Percentiles rank a stretch among this genome's conserved stretches.
Conservation (phyloP, 1,139 yeast species). For the Geotrichum reessii region DNA sequence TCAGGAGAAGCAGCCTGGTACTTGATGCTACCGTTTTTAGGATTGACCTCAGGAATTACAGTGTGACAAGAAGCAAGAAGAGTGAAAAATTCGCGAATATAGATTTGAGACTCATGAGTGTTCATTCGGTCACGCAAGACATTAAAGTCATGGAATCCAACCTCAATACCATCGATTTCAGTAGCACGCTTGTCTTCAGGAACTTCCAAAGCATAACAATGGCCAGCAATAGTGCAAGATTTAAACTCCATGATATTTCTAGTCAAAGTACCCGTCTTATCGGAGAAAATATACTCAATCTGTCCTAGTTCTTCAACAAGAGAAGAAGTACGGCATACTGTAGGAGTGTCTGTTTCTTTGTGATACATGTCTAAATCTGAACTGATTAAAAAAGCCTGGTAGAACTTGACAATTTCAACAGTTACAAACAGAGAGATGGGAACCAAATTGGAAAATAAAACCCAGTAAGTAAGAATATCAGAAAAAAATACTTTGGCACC, state of each 20-base stretch:
- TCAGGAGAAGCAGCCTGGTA: slow-evolving; percentile 99
- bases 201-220: slow-evolving; percentile 77
- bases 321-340: slow-evolving; percentile 90
- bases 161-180: slow-evolving; percentile 69
- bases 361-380: slow-evolving; percentile 92
- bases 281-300: slow-evolving; percentile 90
- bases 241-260: slow-evolving; percentile 94
- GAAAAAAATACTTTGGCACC: slow-evolving; percentile 69
- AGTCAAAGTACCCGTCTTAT: slow-evolving; percentile 93
- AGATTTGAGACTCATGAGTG: slow-evolving; percentile 46
- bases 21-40: slow-evolving; percentile 48
- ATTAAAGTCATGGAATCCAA: slow-evolving; percentile 72
- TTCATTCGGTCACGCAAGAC: slow-evolving; percentile 52
- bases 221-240: slow-evolving; percentile 90
- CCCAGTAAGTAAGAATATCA: slow-evolving; percentile 91
- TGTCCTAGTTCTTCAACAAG: slow-evolving; percentile 96
- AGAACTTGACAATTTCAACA: slow-evolving; percentile 89
- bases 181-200: slow-evolving; percentile 86
- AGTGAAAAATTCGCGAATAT: slow-evolving; percentile 77
- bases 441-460: slow-evolving; percentile 86
- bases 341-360: slow-evolving; percentile 83
- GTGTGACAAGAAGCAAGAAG: slow-evolving; percentile 92
- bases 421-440: slow-evolving; percentile 89
- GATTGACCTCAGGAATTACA: slow-evolving; percentile 83
- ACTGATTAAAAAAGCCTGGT: slow-evolving; percentile 89